phyloP scores from a whole-genome alignment of 306 rosid species.

The Hippophae gyantsensis region DNA sequence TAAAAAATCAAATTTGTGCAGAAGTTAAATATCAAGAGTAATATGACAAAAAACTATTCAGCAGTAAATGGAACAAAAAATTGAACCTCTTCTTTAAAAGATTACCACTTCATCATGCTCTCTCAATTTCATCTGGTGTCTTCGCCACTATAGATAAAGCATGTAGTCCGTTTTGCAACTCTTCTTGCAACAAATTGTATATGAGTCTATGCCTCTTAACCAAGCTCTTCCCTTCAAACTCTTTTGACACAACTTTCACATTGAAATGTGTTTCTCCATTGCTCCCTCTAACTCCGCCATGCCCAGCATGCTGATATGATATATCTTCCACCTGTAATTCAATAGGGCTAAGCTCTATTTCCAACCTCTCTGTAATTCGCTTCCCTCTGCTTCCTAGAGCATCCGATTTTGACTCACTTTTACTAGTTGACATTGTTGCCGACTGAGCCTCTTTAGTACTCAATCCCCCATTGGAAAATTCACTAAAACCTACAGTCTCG shows the following conservation, averaged over 20 bases:
- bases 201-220: slow-evolving; percentile 83
- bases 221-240: slow-evolving; percentile 77
- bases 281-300: slow-evolving; percentile 59
- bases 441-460: slow-evolving; percentile 9
- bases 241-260: slow-evolving; percentile 55
- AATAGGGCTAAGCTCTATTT: slow-evolving; percentile 45
- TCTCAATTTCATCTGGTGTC: slow-evolving; percentile 49
- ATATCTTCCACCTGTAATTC: slow-evolving; percentile 62
- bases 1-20: no score
- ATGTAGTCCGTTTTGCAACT: slow-evolving; percentile 67
- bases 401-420: slow-evolving; percentile 12
- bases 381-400: slow-evolving; percentile 58
- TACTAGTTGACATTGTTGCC: neutral
- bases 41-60: no score
- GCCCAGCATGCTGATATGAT: slow-evolving; percentile 85
- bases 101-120: slow-evolving; percentile 21
- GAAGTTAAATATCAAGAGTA: no score
- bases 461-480: slow-evolving; percentile 5
- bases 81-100: slow-evolving; percentile 19
- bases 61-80: neutral
- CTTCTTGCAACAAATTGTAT: slow-evolving; percentile 60
- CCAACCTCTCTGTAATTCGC: slow-evolving; percentile 70
- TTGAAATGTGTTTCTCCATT: slow-evolving; percentile 85
- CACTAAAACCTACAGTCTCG: neutral
- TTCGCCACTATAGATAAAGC: slow-evolving; percentile 77